Conservation (phyloP, 73 alveolate species). For the Paramecium tetraurelia region DNA sequence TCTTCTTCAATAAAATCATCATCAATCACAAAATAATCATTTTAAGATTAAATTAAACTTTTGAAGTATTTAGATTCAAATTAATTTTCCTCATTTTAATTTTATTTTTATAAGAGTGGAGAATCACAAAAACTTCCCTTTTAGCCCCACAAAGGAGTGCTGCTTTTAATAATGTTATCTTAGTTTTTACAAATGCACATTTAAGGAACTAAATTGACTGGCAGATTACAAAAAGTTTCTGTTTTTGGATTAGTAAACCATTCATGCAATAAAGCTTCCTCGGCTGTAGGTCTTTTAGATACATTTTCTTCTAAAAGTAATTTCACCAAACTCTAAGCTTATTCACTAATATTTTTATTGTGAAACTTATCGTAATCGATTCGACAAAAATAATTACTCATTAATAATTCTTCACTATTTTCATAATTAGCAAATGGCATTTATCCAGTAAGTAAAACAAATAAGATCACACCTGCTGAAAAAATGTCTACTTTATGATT, state of each 20-base stretch:
- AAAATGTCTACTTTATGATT: slow-evolving; percentile 27
- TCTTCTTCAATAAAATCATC: background rate
- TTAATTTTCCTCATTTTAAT: background rate
- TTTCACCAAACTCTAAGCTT: background rate
- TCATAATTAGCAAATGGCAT: background rate
- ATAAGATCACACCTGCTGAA: slow-evolving; percentile 41
- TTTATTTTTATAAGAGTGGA: background rate
- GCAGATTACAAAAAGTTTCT: background rate
- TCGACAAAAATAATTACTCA: background rate
- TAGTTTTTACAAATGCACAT: background rate
- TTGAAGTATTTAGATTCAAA: background rate
- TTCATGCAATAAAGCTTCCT: background rate
- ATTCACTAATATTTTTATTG: background rate
- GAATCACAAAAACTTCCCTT: background rate
- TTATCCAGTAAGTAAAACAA: background rate
- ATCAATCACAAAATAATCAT: background rate
- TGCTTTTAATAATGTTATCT: background rate
- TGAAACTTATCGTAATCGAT: background rate
- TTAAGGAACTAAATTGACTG: background rate
- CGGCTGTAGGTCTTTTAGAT: background rate
- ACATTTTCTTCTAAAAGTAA: background rate
- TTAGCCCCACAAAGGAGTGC: background rate
- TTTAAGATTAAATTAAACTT: background rate
- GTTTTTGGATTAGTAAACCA: background rate
- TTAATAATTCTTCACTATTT: background rate